Evolutionary conservation across 2,329 filamentous ascomycete species (phyloP).

Genomic region (Capronia americana): DNA sequence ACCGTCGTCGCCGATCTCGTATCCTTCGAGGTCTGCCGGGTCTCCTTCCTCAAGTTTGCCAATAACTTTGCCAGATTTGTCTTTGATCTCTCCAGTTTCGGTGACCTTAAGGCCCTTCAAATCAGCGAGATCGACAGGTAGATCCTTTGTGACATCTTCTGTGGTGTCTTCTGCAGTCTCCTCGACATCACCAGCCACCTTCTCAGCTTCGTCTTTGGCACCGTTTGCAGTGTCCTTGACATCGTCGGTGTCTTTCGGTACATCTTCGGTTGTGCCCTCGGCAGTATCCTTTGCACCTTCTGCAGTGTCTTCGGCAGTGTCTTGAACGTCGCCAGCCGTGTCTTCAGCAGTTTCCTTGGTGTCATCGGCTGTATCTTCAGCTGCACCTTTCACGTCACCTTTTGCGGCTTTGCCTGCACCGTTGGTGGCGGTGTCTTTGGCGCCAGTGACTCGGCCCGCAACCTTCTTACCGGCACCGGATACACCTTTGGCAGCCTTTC

Average conservation of each 20-base stretch:
- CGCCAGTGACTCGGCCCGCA: slow-evolving; percentile 39
- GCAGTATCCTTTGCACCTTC: slow-evolving; percentile 28
- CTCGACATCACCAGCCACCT: slow-evolving; percentile 26
- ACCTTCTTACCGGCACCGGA: slow-evolving; percentile 39
- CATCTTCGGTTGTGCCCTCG: slow-evolving; percentile 32
- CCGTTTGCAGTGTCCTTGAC: slow-evolving; percentile 45
- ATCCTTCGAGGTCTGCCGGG: slow-evolving; percentile 50
- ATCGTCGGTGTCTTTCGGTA: slow-evolving; percentile 26
- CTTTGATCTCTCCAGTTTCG: slow-evolving; percentile 48
- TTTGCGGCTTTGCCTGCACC: slow-evolving; percentile 37
- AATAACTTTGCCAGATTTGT: slow-evolving; percentile 46
- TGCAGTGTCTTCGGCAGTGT: slow-evolving; percentile 29
- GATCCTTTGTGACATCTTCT: slow-evolving; percentile 28
- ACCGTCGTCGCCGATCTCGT: slow-evolving; percentile 48
- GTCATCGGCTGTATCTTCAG: slow-evolving; percentile 43
- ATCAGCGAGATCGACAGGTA: slow-evolving; percentile 45
- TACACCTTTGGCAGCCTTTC: slow-evolving; percentile 30
- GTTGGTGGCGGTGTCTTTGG: slow-evolving; percentile 40
- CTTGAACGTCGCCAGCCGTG: slow-evolving; percentile 29
- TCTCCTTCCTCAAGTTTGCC: slow-evolving; percentile 52
- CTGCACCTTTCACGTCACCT: slow-evolving; percentile 38
- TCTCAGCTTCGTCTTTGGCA: slow-evolving; percentile 58
- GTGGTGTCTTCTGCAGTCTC: slow-evolving; percentile 33
- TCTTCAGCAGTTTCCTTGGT: slow-evolving; percentile 33
- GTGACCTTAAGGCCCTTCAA: slow-evolving; percentile 50